Evolutionary conservation across 257 asterid species (phyloP).

Genomic region (Petunia axillaris): DNA sequence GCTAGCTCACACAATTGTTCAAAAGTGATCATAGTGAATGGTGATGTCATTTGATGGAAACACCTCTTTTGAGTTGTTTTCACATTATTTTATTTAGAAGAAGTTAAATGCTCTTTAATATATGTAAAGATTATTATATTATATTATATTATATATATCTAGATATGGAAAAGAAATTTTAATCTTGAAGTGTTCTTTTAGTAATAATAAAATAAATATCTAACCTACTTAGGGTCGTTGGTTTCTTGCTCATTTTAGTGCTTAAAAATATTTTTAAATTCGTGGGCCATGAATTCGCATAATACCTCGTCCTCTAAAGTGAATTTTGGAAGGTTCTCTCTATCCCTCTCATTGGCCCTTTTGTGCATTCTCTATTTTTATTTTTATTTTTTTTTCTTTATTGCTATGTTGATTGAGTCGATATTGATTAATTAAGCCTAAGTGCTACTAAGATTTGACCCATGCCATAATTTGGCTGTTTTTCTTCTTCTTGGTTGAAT

Average conservation of each 20-base stretch:
- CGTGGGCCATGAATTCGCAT: conserved; percentile 13
- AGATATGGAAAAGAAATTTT: background rate
- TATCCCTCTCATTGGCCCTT: background rate
- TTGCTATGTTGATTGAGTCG: background rate
- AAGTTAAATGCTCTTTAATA: background rate
- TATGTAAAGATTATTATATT: no score
- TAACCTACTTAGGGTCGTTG: conserved; percentile 2
- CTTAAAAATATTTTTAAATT: background rate
- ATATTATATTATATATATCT: background rate
- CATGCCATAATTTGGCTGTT: background rate
- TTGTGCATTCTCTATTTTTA: background rate
- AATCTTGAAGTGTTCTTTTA: background rate
- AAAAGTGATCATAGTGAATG: conserved; percentile 11
- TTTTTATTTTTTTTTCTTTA: background rate
- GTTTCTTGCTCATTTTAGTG: conserved; percentile 16
- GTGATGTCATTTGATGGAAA: conserved; percentile 22
- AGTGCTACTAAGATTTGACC: conserved; percentile 17
- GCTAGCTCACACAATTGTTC: background rate
- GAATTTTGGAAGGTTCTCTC: conserved; percentile 9
- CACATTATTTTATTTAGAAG: background rate
- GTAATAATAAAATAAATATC: background rate
- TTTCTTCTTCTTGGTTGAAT: background rate
- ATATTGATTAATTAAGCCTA: conserved; percentile 11
- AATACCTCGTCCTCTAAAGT: conserved; percentile 29
- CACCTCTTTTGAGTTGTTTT: conserved; percentile 3